These are phyloP conservation scores for Nannochloropsis granulata DNA, from an alignment of 108 stramenopile species.

Conservation along the genomic window DNA sequence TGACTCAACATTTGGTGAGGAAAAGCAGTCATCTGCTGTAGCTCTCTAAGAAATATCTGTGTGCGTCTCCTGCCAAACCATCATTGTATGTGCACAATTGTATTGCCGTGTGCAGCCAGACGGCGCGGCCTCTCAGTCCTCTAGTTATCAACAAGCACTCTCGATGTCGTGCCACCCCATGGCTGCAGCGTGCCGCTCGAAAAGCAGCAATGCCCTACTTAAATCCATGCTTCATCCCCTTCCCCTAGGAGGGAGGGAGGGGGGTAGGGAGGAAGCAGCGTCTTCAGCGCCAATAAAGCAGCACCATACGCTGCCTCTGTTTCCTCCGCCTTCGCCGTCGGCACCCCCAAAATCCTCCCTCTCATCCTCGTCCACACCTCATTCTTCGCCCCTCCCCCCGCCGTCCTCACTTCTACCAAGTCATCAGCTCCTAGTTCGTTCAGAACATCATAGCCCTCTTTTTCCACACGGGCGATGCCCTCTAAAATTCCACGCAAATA, in stretches of 20 bases:
- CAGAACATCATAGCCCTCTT: conserved; percentile 33
- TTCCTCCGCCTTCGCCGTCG: conserved; percentile 48
- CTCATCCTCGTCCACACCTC: conserved; percentile 59
- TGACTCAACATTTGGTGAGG: no score
- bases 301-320: conserved; percentile 75
- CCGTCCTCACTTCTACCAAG: conserved; percentile 46
- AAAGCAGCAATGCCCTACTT: no score
- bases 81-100: no score
- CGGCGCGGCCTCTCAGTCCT: no score
- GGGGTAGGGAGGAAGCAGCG: not conserved
- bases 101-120: no score
- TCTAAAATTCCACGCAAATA: conserved; percentile 7
- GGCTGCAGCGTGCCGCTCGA: no score
- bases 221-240: no score
- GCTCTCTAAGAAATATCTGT: no score
- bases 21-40: no score
- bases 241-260: not conserved
- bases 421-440: conserved; percentile 65
- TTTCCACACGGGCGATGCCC: conserved; percentile 20
- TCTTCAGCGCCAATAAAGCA: conserved; percentile 53
- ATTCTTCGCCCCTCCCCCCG: conserved; percentile 74
- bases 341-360: conserved; percentile 48
- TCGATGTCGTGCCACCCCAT: no score
- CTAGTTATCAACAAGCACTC: no score
- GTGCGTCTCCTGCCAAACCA: no score